Base-by-base conservation (phyloP, 2,329 filamentous ascomycete species). In the Penicillium griseofulvum region DNA sequence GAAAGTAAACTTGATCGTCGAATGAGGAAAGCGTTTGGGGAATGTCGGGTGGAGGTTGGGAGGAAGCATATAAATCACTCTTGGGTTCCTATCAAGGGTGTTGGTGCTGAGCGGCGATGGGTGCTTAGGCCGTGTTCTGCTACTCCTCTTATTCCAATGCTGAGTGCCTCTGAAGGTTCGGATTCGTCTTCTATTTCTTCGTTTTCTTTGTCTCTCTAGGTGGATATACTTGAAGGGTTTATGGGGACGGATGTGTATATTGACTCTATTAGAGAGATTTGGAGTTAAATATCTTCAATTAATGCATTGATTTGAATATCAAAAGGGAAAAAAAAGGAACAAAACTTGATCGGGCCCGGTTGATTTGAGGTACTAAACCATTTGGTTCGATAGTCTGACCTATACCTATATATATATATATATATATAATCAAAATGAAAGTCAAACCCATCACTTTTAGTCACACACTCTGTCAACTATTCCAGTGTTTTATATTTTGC, bases 61-160 rank as follows among this genome's bases (percentile, higher is more conserved):
- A 44, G 52, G 52, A 51, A 38, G n/a, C 41, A 45, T 50, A 39
- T 45, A 12, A 51, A 26, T 22, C 52, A 54, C 19, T 51, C 52
- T 45, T 54, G 39, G 47, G 31, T 54, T 29, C 52, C 47, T 41
- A 45, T 54, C 34, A 38, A 51, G 19, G 52, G 52, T 2, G 52
- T 54, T 39, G 52, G 52, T 24, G 52, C 34, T 28, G 41, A 51
- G 43, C 45, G 52, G 12, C n/a, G 41, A 22, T 54, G 52, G 52
- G 14, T 38, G 1, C 33, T 54, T 29, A 33, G 47, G 11, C 52
- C 52, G 4, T 54, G 52, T 34, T 51, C 52, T 45, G 52, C 52
- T 28, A 54, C 41, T n/a, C 52, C 52, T 45, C 52, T 54, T 39
- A 39, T 54, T 54, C 52, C 52, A 9, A 28, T 6, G 14, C 16